Conservation (phyloP, 1,284 basidiomycete species). For the Boletus mariae region DNA sequence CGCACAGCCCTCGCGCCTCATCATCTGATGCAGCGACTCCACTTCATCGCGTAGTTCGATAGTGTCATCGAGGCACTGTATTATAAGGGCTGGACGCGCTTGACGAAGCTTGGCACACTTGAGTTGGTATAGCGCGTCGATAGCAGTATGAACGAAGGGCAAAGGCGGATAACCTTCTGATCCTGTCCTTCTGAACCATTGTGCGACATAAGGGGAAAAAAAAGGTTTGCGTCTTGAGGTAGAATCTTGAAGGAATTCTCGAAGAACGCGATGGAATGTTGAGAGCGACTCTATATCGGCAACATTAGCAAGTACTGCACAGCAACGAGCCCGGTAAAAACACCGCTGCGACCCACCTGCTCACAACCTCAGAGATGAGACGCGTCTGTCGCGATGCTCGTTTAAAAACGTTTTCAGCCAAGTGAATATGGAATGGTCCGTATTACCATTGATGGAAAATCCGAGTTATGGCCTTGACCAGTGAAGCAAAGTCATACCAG, state of each 20-base stretch:
- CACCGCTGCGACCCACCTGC: constrained; percentile 19
- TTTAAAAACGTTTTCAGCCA: constrained; percentile 22
- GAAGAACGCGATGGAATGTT: constrained; percentile 9
- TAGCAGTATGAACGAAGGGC: constrained; percentile 1
- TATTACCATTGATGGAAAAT: constrained; percentile 28
- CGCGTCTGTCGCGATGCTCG: constrained; percentile 7
- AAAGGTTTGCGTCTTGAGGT: neutral
- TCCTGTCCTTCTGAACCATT: constrained; percentile 13
- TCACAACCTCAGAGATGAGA: constrained; percentile 6
- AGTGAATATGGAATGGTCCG: constrained; percentile 11
- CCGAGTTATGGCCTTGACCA: constrained; percentile 34
- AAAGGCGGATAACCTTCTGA: constrained; percentile 4
- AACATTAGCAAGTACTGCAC: constrained; percentile 12
- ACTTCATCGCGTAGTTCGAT: constrained; percentile 3
- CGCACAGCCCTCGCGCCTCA: constrained; percentile 12
- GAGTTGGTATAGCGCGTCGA: constrained; percentile 2
- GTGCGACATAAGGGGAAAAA: neutral
- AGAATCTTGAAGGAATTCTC: constrained; percentile 8
- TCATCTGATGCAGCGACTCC: constrained; percentile 6
- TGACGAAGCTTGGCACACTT: neutral
- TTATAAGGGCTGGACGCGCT: neutral
- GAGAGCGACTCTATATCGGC: constrained; percentile 9
- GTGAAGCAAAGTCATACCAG: constrained; percentile 36
- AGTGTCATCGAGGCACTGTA: constrained; percentile 8
- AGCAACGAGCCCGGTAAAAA: constrained; percentile 18